These are phyloP conservation scores for Entomortierella chlamydospora DNA, from an alignment of 192 early-diverging fungal species.

Conservation along the genomic window DNA sequence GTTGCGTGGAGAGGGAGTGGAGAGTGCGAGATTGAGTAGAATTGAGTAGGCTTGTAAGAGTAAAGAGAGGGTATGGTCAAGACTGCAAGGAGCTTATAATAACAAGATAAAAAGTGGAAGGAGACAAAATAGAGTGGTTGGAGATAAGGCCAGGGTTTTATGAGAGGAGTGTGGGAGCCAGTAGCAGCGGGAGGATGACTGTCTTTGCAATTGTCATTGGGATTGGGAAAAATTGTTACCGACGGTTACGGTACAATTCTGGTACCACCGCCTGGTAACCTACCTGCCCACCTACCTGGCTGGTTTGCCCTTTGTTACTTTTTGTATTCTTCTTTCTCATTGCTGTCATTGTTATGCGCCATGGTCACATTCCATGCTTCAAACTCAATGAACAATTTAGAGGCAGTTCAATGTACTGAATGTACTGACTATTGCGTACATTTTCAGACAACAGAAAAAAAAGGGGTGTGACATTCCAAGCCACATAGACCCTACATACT, in stretches of 20 bases:
- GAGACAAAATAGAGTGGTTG: neutral
- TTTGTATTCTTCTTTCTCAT: neutral
- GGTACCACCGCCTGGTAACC: neutral
- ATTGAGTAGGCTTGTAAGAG: too few species aligned
- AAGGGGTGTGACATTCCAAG: too few species aligned
- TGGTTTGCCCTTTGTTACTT: too few species aligned
- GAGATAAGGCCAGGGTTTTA: neutral
- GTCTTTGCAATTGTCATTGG: neutral
- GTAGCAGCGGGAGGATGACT: neutral
- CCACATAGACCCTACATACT: too few species aligned
- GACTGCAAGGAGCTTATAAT: neutral
- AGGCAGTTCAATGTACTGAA: too few species aligned
- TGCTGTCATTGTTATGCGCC: neutral
- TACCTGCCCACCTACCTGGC: too few species aligned
- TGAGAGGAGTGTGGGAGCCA: neutral
- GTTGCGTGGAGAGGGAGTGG: neutral
- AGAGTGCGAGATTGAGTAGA: neutral
- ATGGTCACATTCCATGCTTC: too few species aligned
- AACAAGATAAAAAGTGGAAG: neutral
- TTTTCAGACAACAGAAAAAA: too few species aligned
- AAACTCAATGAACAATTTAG: too few species aligned
- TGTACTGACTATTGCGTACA: too few species aligned
- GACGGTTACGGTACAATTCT: neutral
- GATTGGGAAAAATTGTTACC: too few species aligned
- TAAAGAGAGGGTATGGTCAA: neutral